Conservation (phyloP, 1,284 basidiomycete species). For the Ganoderma sinense region DNA sequence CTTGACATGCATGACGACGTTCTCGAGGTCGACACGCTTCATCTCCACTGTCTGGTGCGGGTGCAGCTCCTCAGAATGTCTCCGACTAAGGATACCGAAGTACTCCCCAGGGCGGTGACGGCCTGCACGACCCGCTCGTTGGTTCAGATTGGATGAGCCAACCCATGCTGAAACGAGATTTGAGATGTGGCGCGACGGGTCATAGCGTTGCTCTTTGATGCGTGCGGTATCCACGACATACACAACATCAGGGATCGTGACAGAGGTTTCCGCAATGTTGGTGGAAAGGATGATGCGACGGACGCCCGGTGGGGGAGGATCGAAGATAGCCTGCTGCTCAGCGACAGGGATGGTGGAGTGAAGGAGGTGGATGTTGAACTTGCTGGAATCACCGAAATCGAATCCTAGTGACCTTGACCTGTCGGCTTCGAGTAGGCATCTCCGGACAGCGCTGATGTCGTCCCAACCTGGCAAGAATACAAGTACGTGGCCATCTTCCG, state of each 20-base stretch:
- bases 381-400: conserved; percentile 64
- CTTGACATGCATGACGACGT: conserved; percentile 97
- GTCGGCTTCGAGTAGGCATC: conserved; percentile 65
- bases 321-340: conserved; percentile 93
- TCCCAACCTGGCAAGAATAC: conserved; percentile 96
- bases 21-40: conserved; percentile 92
- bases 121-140: conserved; percentile 93
- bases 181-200: conserved; percentile 67
- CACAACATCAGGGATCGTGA: conserved; percentile 97
- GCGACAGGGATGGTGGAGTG: conserved; percentile 92
- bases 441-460: conserved; percentile 87
- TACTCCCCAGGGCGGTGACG: conserved; percentile 94
- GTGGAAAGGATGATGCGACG: conserved; percentile 93
- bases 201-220: conserved; percentile 94
- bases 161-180: conserved; percentile 38
- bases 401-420: conserved; percentile 58
- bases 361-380: conserved; percentile 85
- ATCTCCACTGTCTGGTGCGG: conserved; percentile 95
- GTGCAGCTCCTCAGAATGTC: conserved; percentile 70
- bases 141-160: conserved; percentile 89
- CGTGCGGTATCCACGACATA: conserved; percentile 93
- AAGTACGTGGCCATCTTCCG: conserved; percentile 88
- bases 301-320: conserved; percentile 78
- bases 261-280: conserved; percentile 96
- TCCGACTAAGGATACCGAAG: conserved; percentile 82